Conservation (phyloP, 768 basidiomycete genomes). For the Gymnopilus dilepis region DNA sequence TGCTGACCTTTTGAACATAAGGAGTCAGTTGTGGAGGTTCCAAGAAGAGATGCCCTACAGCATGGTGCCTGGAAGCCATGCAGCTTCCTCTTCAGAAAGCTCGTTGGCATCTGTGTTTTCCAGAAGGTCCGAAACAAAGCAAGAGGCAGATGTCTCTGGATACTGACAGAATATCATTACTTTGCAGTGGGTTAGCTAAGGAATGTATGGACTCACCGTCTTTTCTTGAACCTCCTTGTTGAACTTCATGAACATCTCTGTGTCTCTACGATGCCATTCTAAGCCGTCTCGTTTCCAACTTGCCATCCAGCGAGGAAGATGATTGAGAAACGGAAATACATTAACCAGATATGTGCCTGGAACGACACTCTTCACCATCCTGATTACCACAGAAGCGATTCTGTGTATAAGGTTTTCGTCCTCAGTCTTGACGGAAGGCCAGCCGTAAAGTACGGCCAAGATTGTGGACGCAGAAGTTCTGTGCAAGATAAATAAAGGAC, state of each 20-base stretch:
- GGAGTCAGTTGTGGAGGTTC: neutral
- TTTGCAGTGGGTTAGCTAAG: neutral
- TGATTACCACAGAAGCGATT: constrained; percentile 55
- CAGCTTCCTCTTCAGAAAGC: constrained; percentile 6
- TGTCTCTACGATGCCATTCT: constrained; percentile 7
- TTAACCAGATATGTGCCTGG: constrained; percentile 44
- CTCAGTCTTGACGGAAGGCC: constrained; percentile 62
- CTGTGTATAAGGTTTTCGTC: constrained; percentile 56
- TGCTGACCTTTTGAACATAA: neutral
- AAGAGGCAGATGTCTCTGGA: neutral
- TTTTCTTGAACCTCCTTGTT: neutral
- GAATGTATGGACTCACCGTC: neutral
- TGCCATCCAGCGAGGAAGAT: constrained; percentile 43
- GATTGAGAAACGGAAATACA: constrained; percentile 10
- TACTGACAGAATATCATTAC: neutral
- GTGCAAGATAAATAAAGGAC: neutral
- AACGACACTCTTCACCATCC: constrained; percentile 18
- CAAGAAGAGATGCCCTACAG: neutral
- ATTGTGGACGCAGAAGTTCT: neutral
- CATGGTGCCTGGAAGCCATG: constrained; percentile 7
- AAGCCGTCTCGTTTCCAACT: constrained; percentile 6
- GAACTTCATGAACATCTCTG: constrained; percentile 6
- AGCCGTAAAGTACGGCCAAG: constrained; percentile 61
- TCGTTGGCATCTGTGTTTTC: neutral
- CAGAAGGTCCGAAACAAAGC: neutral